Conservation (phyloP, 345 rosid species). For the Lenwebbia sp. region DNA sequence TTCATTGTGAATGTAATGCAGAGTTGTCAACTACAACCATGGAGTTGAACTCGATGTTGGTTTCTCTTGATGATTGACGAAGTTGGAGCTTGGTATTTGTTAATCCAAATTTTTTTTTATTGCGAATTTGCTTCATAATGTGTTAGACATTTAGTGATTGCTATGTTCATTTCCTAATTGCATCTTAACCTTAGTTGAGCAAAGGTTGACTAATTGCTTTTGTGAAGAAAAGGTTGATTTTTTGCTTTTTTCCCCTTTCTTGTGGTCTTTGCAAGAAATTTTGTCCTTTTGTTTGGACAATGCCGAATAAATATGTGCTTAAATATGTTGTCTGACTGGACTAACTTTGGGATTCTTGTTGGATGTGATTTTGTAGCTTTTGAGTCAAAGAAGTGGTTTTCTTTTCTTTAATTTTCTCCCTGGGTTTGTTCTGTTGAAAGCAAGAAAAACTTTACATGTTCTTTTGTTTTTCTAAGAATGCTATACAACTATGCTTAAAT, state of each 20-base stretch:
- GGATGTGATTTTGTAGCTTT: conserved; percentile 40
- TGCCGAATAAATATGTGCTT: not conserved
- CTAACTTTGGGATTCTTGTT: not conserved
- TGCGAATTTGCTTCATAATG: not conserved
- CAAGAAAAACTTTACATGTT: not conserved
- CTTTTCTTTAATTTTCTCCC: not conserved
- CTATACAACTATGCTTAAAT: not conserved
- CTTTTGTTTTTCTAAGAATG: not conserved
- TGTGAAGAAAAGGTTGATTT: not conserved
- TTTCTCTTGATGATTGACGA: not conserved
- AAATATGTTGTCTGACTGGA: not conserved
- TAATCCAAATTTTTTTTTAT: not conserved
- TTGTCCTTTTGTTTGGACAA: not conserved
- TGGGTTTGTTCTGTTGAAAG: not conserved
- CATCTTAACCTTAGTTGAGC: not conserved
- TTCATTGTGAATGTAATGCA: not conserved
- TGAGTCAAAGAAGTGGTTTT: not conserved
- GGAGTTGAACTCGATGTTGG: not conserved
- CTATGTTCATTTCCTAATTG: not conserved
- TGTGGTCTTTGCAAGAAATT: not conserved
- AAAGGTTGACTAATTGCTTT: not conserved
- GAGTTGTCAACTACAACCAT: not conserved
- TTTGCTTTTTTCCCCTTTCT: not conserved
- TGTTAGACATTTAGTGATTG: not conserved
- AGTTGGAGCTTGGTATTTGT: not conserved